A percentile compares a stretch with the other conserved stretches of the same genome.
Evolutionary conservation across 2,329 filamentous ascomycete species (phyloP).

Genomic region (Cadophora malorum): DNA sequence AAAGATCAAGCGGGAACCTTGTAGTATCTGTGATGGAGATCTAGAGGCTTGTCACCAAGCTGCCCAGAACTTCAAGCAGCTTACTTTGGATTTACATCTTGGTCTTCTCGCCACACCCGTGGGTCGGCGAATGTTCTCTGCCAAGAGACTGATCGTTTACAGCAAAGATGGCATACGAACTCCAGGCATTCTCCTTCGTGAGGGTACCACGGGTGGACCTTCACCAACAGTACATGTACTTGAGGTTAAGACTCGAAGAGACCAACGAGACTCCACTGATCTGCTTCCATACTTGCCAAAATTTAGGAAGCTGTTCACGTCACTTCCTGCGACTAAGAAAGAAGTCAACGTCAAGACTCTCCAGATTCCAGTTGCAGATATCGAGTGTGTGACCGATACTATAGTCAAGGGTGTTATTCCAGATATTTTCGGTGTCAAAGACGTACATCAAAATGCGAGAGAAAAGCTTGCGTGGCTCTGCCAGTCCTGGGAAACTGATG

Average conservation of each 20-base stretch:
- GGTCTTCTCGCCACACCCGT: slow-evolving; percentile 80
- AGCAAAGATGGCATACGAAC: slow-evolving; percentile 84
- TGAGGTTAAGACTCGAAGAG: slow-evolving; percentile 73
- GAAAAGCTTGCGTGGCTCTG: slow-evolving; percentile 73
- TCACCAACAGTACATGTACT: slow-evolving; percentile 77
- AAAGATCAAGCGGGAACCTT: slow-evolving; percentile 86
- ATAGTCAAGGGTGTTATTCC: slow-evolving; percentile 64
- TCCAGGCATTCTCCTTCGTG: slow-evolving; percentile 78
- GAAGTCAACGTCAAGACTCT: slow-evolving; percentile 72
- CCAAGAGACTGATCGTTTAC: slow-evolving; percentile 81
- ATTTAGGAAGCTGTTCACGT: slow-evolving; percentile 71
- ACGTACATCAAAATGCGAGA: slow-evolving; percentile 61
- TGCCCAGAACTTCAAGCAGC: slow-evolving; percentile 76
- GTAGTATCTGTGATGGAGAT: slow-evolving; percentile 79
- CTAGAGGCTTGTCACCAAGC: slow-evolving; percentile 83
- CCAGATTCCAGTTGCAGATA: slow-evolving; percentile 75
- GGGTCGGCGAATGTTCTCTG: slow-evolving; percentile 78
- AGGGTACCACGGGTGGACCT: slow-evolving; percentile 70
- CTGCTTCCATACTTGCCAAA: slow-evolving; percentile 80
- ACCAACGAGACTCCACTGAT: slow-evolving; percentile 80
- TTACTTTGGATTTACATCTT: slow-evolving; percentile 83
- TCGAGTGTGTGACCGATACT: slow-evolving; percentile 84
- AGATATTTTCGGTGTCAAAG: slow-evolving; percentile 62
- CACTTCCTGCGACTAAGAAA: slow-evolving; percentile 68
- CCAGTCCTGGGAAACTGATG: slow-evolving; percentile 72